Evolutionary conservation across 768 basidiomycete genomes (phyloP).

Genomic region (Tulasnella sp.): DNA sequence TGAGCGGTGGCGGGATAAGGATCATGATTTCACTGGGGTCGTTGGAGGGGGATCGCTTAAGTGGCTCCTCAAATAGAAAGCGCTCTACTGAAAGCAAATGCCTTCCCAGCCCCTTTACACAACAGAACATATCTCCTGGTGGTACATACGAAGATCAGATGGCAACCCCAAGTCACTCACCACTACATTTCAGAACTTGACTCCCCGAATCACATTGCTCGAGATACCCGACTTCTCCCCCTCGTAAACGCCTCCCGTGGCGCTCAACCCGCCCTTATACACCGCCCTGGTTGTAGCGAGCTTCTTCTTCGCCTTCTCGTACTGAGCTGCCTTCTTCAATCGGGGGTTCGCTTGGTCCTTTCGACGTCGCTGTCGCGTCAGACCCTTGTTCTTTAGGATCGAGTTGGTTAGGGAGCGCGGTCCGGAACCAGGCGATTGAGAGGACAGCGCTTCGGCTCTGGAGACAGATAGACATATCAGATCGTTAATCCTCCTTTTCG

Average conservation of each 20-base stretch:
- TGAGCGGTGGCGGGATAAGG: too few species aligned
- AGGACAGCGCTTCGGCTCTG: not conserved
- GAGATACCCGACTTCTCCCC: constrained; percentile 93
- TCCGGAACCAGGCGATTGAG: constrained; percentile 32
- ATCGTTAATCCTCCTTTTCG: constrained; percentile 23
- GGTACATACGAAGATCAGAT: too few species aligned
- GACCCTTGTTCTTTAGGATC: constrained; percentile 88
- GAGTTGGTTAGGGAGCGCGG: constrained; percentile 83
- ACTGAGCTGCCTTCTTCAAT: constrained; percentile 83
- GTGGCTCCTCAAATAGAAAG: too few species aligned
- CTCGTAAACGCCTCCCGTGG: constrained; percentile 61
- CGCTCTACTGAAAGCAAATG: too few species aligned
- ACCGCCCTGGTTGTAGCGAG: constrained; percentile 79
- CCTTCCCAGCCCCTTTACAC: too few species aligned
- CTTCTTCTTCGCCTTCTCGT: constrained; percentile 92
- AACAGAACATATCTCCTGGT: too few species aligned
- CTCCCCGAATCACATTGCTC: constrained; percentile 70
- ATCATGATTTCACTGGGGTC: too few species aligned
- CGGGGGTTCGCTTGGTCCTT: constrained; percentile 93
- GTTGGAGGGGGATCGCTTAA: too few species aligned
- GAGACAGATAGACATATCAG: not conserved
- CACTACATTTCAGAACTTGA: constrained; percentile 25
- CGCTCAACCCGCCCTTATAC: constrained; percentile 78
- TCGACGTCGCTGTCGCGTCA: constrained; percentile 70
- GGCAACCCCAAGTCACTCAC: too few species aligned